Conservation (phyloP, 75 land plant genomes). For the Adiantum capillusveneris region DNA sequence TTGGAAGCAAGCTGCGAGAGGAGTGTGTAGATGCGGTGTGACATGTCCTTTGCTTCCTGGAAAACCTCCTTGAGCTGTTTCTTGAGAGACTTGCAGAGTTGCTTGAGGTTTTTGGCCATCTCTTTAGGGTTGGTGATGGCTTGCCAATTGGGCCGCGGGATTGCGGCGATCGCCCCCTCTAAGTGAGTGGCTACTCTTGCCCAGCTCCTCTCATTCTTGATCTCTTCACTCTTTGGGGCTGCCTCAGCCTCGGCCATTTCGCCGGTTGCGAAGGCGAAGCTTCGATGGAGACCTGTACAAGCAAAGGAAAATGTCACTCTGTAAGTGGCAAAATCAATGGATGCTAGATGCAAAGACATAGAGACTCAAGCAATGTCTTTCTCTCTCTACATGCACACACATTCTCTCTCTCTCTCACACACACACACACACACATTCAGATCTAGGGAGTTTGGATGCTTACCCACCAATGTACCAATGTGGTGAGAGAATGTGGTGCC, state of each 20-base stretch:
- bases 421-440: no score
- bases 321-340: no score
- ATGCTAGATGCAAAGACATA: no score
- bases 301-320: no score
- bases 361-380: no score
- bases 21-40: neutral
- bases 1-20: neutral
- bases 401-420: no score
- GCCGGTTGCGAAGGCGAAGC: no score
- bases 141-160: neutral
- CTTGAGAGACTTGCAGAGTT: slow-evolving; percentile 4
- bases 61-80: slow-evolving; percentile 1
- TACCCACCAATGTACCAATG: no score
- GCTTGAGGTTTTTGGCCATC: neutral
- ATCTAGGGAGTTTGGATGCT: no score
- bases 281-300: no score
- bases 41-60: neutral
- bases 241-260: neutral
- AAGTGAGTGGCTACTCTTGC: neutral
- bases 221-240: neutral
- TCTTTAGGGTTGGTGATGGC: slow-evolving; percentile 5
- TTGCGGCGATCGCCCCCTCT: neutral
- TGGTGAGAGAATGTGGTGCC: no score
- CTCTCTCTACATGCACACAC: no score
- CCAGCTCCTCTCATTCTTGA: neutral